A percentile compares a stretch with the other conserved stretches of the same genome.
Conservation (phyloP, 148 eudicot genomes). For the Arbutus unedo region DNA sequence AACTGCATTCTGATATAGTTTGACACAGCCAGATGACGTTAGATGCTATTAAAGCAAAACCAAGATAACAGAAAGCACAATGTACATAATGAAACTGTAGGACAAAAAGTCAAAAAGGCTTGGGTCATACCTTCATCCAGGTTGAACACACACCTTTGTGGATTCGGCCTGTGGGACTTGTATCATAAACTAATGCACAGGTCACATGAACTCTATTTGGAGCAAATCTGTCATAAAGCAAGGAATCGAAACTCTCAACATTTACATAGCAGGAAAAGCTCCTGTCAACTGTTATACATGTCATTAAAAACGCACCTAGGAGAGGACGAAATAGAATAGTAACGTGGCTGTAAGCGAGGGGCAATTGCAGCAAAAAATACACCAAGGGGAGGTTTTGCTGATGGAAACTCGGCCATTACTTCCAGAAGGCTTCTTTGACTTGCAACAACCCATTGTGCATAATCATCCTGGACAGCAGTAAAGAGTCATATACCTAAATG, state of each 20-base stretch:
- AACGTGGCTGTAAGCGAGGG: constrained; percentile 84
- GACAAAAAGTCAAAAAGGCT: not conserved
- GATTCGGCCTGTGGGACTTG: constrained; percentile 76
- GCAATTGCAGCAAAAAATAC: constrained; percentile 86
- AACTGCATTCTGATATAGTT: constrained; percentile 58
- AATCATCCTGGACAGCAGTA: constrained; percentile 60
- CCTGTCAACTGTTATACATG: not conserved
- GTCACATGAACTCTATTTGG: constrained; percentile 74
- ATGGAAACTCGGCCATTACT: constrained; percentile 80
- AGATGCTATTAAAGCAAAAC: not conserved
- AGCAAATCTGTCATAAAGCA: constrained; percentile 43
- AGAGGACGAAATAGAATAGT: constrained; percentile 87
- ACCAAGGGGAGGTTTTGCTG: constrained; percentile 87
- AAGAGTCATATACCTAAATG: not conserved
- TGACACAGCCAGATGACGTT: constrained; percentile 5
- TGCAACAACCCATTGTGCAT: constrained; percentile 73
- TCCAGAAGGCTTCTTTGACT: constrained; percentile 89
- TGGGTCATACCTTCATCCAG: constrained; percentile 78
- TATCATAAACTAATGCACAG: constrained; percentile 69
- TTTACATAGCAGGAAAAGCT: not conserved
- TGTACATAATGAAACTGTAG: not conserved
- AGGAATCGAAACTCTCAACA: constrained; percentile 8
- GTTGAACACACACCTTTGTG: constrained; percentile 89
- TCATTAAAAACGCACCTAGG: constrained; percentile 45
- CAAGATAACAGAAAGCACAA: constrained; percentile 1